Evolutionary conservation across 2,329 filamentous ascomycete genomes (phyloP).

Genomic region (Stenocarpella maydis): DNA sequence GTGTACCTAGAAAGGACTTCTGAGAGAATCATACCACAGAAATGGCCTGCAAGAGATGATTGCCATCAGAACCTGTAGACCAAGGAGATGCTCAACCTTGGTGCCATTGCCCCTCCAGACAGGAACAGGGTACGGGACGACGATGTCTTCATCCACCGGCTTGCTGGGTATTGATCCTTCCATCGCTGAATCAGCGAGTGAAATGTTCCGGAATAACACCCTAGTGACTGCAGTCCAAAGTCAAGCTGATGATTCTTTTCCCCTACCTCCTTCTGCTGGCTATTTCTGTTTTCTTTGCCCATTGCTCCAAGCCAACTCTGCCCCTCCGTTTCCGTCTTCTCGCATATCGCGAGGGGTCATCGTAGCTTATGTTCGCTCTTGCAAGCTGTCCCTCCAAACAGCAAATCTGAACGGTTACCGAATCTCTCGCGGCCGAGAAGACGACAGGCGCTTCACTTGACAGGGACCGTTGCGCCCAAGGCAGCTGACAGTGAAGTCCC

Average conservation of each 20-base stretch:
- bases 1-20: too few relatives aligned
- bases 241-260: background rate
- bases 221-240: background rate
- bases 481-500: background rate
- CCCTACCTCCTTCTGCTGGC: background rate
- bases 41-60: too few relatives aligned
- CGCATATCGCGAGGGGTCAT: background rate
- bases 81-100: too few relatives aligned
- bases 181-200: background rate
- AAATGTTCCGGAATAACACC: background rate
- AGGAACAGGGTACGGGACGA: background rate
- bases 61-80: slow-evolving; percentile 35
- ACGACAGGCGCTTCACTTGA: background rate
- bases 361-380: background rate
- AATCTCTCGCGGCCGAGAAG: background rate
- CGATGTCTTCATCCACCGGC: background rate
- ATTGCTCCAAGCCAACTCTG: background rate
- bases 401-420: background rate
- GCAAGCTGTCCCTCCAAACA: background rate
- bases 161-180: too few relatives aligned
- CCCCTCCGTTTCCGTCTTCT: background rate
- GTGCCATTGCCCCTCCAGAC: background rate
- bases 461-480: background rate
- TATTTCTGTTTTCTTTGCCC: too few relatives aligned
- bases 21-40: too few relatives aligned